Percentiles rank a stretch among this genome's conserved stretches.
These are phyloP conservation scores for Plasmodium ovale DNA, from an alignment of 169 alveolate genomes.

Conservation along the genomic window DNA sequence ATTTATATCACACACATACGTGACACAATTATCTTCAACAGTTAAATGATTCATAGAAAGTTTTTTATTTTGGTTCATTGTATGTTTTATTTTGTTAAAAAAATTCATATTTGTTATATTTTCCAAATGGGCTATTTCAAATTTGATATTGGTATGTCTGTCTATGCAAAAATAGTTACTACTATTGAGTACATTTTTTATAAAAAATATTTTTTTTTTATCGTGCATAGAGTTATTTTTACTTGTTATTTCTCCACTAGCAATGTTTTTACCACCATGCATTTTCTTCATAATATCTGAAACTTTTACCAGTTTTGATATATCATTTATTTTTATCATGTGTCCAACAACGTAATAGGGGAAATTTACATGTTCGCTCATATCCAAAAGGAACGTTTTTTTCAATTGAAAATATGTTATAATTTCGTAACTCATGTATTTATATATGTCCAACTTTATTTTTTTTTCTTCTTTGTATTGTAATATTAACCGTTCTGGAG, in stretches of 20 bases:
- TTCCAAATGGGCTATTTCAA: conserved; percentile 55
- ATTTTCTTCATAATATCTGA: background rate
- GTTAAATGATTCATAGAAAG: conserved; percentile 7
- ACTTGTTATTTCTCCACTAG: background rate
- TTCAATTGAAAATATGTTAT: conserved; percentile 64
- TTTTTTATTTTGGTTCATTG: conserved; percentile 57
- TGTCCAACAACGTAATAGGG: conserved; percentile 56
- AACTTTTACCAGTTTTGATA: background rate
- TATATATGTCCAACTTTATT: conserved; percentile 52
- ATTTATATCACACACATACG: conserved; percentile 44
- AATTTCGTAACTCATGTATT: conserved; percentile 63
- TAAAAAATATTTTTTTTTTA: conserved; percentile 37
- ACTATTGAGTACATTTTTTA: conserved; percentile 51
- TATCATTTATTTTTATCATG: conserved; percentile 30
- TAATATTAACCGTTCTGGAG: conserved; percentile 70
- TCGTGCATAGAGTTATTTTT: background rate
- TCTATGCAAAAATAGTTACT: conserved; percentile 52
- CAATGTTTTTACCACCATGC: background rate
- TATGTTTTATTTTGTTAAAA: conserved; percentile 24
- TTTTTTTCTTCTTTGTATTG: conserved; percentile 63
- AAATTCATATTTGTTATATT: conserved; percentile 11
- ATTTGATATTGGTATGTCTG: conserved; percentile 55
- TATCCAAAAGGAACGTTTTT: conserved; percentile 65
- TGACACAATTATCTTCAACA: background rate
- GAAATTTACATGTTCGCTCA: conserved; percentile 71